Evolutionary conservation across 257 asterid species (phyloP).

Genomic region (Henckelia pumila): DNA sequence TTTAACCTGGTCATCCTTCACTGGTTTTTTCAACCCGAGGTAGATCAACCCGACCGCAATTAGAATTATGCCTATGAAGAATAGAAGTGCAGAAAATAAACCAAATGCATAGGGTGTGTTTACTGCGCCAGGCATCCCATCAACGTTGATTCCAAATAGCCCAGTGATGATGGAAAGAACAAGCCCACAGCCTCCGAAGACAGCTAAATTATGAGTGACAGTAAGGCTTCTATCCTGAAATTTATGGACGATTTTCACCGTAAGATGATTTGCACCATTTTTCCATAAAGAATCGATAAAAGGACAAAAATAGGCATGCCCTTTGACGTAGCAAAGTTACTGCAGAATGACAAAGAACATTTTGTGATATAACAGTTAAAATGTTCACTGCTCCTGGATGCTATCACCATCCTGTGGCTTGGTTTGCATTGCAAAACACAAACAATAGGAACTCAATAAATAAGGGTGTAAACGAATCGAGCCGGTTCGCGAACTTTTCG

Average conservation of each 20-base stretch:
- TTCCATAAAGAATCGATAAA: neutral
- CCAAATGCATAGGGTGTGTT: constrained; percentile 84
- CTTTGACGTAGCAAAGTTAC: neutral
- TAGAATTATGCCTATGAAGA: constrained; percentile 53
- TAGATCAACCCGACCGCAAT: constrained; percentile 69
- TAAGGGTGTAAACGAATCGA: too few relatives aligned
- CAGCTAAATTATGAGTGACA: constrained; percentile 83
- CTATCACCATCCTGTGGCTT: neutral
- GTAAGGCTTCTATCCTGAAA: constrained; percentile 88
- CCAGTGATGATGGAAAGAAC: constrained; percentile 87
- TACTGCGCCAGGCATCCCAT: constrained; percentile 83
- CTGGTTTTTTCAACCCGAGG: constrained; percentile 75
- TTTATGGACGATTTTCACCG: neutral
- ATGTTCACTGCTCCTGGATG: neutral
- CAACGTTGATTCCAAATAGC: constrained; percentile 90
- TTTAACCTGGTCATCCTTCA: constrained; percentile 67
- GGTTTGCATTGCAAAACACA: neutral
- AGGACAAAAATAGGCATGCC: neutral
- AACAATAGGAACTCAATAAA: neutral
- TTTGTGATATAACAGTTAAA: neutral
- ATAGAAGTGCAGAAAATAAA: constrained; percentile 66
- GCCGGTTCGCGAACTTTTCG: too few relatives aligned
- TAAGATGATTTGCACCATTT: neutral
- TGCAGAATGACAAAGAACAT: neutral
- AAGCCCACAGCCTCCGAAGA: constrained; percentile 97